These are phyloP conservation scores for Cystobasidiopsis lactophilus DNA, from an alignment of 768 basidiomycete species.

Conservation along the genomic window DNA sequence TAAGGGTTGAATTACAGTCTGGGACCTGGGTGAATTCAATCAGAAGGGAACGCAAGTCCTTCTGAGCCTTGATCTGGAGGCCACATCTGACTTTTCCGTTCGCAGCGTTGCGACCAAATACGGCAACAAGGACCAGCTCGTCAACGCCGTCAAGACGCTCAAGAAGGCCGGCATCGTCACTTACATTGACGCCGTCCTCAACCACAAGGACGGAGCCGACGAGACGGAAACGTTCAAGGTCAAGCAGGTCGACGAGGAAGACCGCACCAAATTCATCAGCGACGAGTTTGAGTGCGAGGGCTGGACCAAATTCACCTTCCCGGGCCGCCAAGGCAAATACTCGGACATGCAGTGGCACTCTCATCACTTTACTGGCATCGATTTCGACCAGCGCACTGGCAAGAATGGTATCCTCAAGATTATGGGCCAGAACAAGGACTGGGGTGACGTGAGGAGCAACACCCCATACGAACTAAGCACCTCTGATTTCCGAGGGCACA, in stretches of 20 bases:
- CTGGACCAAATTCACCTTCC: constrained; percentile 28
- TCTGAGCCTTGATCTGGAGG: constrained; percentile 8
- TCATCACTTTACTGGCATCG: constrained; percentile 25
- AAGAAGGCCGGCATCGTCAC: constrained; percentile 26
- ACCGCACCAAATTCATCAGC: constrained; percentile 25
- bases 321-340: constrained; percentile 27
- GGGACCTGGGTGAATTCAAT: constrained; percentile 27
- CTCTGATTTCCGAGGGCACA: too few relatives aligned
- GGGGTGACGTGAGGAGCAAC: too few relatives aligned
- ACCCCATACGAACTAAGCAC: too few relatives aligned
- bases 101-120: constrained; percentile 23
- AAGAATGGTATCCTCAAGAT: constrained; percentile 16
- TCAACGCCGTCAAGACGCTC: constrained; percentile 23
- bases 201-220: constrained; percentile 25
- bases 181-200: constrained; percentile 22
- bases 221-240: constrained; percentile 26
- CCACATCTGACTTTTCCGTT: constrained; percentile 7
- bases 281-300: constrained; percentile 27
- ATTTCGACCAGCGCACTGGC: constrained; percentile 26
- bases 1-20: constrained; percentile 15
- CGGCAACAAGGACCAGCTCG: constrained; percentile 29
- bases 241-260: constrained; percentile 26
- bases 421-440: constrained; percentile 20
- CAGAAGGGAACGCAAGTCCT: constrained; percentile 21
- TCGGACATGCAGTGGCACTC: constrained; percentile 24